Conservation (phyloP, 148 eudicot genomes). For the Tetragonia tetragonoides region DNA sequence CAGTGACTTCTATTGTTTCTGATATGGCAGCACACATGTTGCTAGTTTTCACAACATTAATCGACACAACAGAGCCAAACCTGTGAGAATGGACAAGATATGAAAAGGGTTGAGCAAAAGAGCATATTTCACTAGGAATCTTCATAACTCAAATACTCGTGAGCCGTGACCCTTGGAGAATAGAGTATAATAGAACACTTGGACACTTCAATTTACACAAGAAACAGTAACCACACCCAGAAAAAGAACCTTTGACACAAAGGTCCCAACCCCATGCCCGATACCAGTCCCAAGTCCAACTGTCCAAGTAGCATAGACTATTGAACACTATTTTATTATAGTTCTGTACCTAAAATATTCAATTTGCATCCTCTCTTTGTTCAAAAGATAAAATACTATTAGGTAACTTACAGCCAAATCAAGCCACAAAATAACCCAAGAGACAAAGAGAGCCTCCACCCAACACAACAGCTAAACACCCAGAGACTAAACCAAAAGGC, state of each 20-base stretch:
- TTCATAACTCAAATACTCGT: neutral
- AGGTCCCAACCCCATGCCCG: too few relatives aligned
- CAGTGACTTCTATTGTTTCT: slow-evolving; percentile 28
- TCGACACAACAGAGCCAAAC: slow-evolving; percentile 76
- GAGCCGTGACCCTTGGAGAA: neutral
- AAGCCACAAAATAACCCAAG: neutral
- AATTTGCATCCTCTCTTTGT: too few relatives aligned
- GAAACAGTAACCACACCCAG: neutral
- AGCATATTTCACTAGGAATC: neutral
- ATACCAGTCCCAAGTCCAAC: neutral
- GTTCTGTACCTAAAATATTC: too few relatives aligned
- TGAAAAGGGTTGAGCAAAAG: neutral
- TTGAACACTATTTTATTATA: too few relatives aligned
- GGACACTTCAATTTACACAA: neutral
- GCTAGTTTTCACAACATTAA: slow-evolving; percentile 49
- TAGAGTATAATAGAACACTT: neutral
- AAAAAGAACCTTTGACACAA: neutral
- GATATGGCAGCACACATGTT: slow-evolving; percentile 7
- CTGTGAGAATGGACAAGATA: slow-evolving; percentile 40
- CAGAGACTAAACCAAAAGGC: neutral
- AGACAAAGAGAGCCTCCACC: too few relatives aligned
- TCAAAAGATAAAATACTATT: too few relatives aligned
- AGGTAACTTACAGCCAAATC: too few relatives aligned
- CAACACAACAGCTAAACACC: too few relatives aligned
- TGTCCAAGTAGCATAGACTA: slow-evolving; percentile 3